Evolutionary conservation across 202 grass and related monocot species (phyloP), one percentile per base, ranked within the genome.

Genomic region (Cymbopogon flexuosus): DNA sequence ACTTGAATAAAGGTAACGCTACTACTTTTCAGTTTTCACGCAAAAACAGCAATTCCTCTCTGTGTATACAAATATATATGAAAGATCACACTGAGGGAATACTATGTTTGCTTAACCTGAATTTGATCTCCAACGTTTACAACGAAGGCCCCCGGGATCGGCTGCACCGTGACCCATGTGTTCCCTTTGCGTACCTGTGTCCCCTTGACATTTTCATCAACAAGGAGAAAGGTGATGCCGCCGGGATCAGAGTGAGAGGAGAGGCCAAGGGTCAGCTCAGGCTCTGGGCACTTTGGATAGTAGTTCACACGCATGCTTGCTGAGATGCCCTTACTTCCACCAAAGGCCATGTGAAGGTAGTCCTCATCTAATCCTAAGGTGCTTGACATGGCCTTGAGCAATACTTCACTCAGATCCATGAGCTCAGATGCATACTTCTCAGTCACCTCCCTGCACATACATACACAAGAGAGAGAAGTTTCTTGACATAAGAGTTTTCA

Each of bases 191-290:
- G 39, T 41, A 41, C 39, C 9, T 41, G 39, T 3, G 39, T 41
- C 1, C 39, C 39, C 39, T 41, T 41, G 39, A 46, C 85, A 33
- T 70, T 65, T 22, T 96, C 93, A 63, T 96, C 89, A 0, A 80
- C 63, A 3, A 88, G 71, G 71, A 96, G 93, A 76, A 95, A 30
- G 69, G 93, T 95, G 22, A 95, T 78, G 18, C 83, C 72, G 14
- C 93, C 93, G 0, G 89, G 89, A 58, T 95, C 93, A 12, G 93
- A 92, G 85, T 96, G 93, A 15, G 90, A 19, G 8, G 90, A 92
- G 62, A 92, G 71, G 18, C 93, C 93, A 23, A 96, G 85, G 10
- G 87, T 90, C 47, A 96, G 83, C 10, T 92, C 93, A 7, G 93
- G 90, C 83, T 88, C 83, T 68, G 93, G 90, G 83, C 93, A 96